Conservation (phyloP, 257 asterid species). For the Avicennia marina region DNA sequence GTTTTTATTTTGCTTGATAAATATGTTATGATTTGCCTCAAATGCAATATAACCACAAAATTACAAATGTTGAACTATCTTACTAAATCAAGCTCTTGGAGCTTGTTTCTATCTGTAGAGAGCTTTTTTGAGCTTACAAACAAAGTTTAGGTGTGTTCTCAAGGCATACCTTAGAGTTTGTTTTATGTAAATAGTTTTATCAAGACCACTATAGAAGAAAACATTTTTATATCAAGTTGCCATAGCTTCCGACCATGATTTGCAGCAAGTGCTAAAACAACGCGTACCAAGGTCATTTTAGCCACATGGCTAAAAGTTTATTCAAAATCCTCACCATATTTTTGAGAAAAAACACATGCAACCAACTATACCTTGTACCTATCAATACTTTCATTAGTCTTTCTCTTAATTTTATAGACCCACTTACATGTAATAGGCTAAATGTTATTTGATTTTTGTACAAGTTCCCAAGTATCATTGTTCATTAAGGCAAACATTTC, state of each 20-base stretch:
- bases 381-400: background rate
- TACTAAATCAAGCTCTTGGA: background rate
- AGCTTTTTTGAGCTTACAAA: background rate
- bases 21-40: conserved; percentile 4
- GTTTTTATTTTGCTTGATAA: background rate
- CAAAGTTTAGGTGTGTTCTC: background rate
- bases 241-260: background rate
- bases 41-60: conserved; percentile 12
- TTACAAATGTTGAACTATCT: background rate
- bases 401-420: conserved; percentile 7
- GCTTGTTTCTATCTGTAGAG: background rate
- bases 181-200: background rate
- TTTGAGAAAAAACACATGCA: conserved; percentile 14
- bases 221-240: conserved; percentile 16
- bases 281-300: background rate
- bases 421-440: conserved; percentile 14
- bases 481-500: too few species aligned
- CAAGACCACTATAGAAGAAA: background rate
- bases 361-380: conserved; percentile 9
- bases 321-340: conserved; percentile 16
- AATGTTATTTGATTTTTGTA: too few species aligned
- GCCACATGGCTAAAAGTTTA: conserved; percentile 15
- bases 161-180: background rate
- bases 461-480: too few species aligned
- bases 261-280: background rate